A percentile compares a stretch with the other conserved stretches of the same genome.
Conservation (phyloP, 441 rosid genomes). For the Capsella rubella region DNA sequence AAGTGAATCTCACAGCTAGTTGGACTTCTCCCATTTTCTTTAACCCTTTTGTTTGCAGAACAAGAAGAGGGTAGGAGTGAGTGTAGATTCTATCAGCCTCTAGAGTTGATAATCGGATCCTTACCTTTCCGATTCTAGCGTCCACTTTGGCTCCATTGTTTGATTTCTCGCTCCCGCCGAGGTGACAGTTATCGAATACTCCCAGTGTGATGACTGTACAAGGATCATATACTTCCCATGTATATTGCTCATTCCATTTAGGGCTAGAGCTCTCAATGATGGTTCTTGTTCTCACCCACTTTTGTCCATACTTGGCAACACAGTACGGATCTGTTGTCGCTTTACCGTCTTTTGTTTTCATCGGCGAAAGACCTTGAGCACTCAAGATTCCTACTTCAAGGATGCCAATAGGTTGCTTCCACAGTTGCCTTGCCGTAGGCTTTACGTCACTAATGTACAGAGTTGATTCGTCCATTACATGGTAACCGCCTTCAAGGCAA, state of each 20-base stretch:
- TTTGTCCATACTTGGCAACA: slow-evolving; percentile 71
- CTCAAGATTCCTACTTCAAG: slow-evolving; percentile 71
- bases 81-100: slow-evolving; percentile 69
- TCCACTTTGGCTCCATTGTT: slow-evolving; percentile 55
- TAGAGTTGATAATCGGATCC: slow-evolving; percentile 66
- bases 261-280: slow-evolving; percentile 63
- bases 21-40: slow-evolving; percentile 80
- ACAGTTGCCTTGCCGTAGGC: slow-evolving; percentile 73
- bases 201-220: slow-evolving; percentile 68
- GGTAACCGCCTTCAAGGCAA: slow-evolving; percentile 73
- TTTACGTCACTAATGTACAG: slow-evolving; percentile 67
- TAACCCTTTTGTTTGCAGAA: slow-evolving; percentile 59
- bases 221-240: slow-evolving; percentile 73
- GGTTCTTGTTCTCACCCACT: slow-evolving; percentile 74
- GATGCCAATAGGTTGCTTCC: slow-evolving; percentile 73
- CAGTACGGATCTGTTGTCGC: slow-evolving; percentile 71
- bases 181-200: slow-evolving; percentile 74
- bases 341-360: slow-evolving; percentile 63
- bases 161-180: slow-evolving; percentile 59
- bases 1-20: slow-evolving; percentile 68
- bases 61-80: slow-evolving; percentile 71
- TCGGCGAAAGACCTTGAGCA: slow-evolving; percentile 66
- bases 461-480: slow-evolving; percentile 75
- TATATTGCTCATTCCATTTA: slow-evolving; percentile 78
- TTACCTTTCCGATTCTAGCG: slow-evolving; percentile 68